phyloP scores from a whole-genome alignment of 2,329 filamentous ascomycete species.

The Diaporthe amygdali region DNA sequence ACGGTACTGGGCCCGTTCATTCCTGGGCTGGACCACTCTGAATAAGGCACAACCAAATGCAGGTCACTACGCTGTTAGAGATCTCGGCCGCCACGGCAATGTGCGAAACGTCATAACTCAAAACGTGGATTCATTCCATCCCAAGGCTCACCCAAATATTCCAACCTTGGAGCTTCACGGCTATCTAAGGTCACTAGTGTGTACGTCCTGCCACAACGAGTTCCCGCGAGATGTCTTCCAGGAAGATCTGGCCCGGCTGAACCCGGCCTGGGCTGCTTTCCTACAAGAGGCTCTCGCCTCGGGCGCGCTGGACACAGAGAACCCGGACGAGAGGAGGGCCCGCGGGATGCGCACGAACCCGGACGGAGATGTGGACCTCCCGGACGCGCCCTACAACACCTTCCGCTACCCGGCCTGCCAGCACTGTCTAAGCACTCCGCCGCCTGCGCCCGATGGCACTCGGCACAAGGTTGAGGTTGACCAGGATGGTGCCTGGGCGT shows the following conservation, averaged over 20 bases:
- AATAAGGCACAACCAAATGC: slow-evolving; percentile 79
- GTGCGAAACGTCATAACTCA: slow-evolving; percentile 85
- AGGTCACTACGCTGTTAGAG: slow-evolving; percentile 77
- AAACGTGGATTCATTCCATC: slow-evolving; percentile 96
- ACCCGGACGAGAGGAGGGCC: slow-evolving; percentile 70
- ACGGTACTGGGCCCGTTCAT: slow-evolving; percentile 94
- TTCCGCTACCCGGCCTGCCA: slow-evolving; percentile 94
- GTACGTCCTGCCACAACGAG: slow-evolving; percentile 77
- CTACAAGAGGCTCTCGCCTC: slow-evolving; percentile 72
- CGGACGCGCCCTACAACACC: slow-evolving; percentile 83
- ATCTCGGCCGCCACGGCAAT: slow-evolving; percentile 74
- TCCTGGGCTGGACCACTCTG: slow-evolving; percentile 88
- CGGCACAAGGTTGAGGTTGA: slow-evolving; percentile 71
- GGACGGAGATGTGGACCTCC: slow-evolving; percentile 92
- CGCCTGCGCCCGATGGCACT: slow-evolving; percentile 58
- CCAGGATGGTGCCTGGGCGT: slow-evolving; percentile 77
- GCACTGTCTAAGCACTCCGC: slow-evolving; percentile 71
- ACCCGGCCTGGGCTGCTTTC: slow-evolving; percentile 85
- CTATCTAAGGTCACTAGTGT: slow-evolving; percentile 82
- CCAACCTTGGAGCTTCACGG: slow-evolving; percentile 89
- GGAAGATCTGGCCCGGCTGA: slow-evolving; percentile 73
- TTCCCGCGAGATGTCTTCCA: slow-evolving; percentile 79
- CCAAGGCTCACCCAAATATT: slow-evolving; percentile 73
- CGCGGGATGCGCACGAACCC: slow-evolving; percentile 85
- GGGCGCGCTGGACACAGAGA: slow-evolving; percentile 79